Percentiles rank a stretch among this genome's conserved stretches.
Evolutionary conservation across 768 basidiomycete genomes (phyloP).

Genomic region (Auriscalpium orientale): DNA sequence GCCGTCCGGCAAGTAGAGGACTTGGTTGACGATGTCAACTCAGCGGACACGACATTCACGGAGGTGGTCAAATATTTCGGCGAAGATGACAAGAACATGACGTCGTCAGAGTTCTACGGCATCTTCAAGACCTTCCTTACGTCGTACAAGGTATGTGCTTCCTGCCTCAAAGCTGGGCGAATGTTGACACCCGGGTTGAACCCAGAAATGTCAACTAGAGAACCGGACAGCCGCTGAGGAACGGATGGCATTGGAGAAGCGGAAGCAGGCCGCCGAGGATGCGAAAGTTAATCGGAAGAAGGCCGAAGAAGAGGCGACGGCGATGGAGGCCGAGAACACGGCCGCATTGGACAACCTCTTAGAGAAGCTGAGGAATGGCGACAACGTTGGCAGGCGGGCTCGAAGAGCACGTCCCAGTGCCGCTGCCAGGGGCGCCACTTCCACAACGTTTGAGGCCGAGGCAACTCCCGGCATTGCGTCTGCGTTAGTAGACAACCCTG

Average conservation of each 20-base stretch:
- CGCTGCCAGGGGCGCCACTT: slow-evolving; percentile 26
- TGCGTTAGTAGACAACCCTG: slow-evolving; percentile 35
- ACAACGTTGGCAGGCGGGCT: slow-evolving; percentile 49
- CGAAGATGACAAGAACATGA: slow-evolving; percentile 83
- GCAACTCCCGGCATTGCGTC: slow-evolving; percentile 14
- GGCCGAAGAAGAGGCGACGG: slow-evolving; percentile 29
- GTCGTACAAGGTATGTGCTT: slow-evolving; percentile 66
- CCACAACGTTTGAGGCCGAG: slow-evolving; percentile 23
- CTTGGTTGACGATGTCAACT: slow-evolving; percentile 78
- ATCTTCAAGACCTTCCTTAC: slow-evolving; percentile 97
- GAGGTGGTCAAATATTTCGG: slow-evolving; percentile 90
- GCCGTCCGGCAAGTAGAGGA: slow-evolving; percentile 74
- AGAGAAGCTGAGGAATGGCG: slow-evolving; percentile 66
- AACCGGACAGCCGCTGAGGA: slow-evolving; percentile 74
- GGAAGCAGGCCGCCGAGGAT: slow-evolving; percentile 62
- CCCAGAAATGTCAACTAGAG: slow-evolving; percentile 80
- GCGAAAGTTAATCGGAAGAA: slow-evolving; percentile 49
- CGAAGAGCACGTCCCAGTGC: slow-evolving; percentile 40
- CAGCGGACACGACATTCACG: slow-evolving; percentile 74
- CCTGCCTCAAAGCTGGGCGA: too few relatives aligned
- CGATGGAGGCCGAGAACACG: slow-evolving; percentile 44
- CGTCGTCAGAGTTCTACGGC: slow-evolving; percentile 89
- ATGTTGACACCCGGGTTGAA: too few relatives aligned
- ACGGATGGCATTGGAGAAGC: slow-evolving; percentile 54
- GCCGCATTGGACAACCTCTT: slow-evolving; percentile 61